phyloP scores from a whole-genome alignment of 805 yeast species.

The Schwanniomyces pseudopolymorphus region DNA sequence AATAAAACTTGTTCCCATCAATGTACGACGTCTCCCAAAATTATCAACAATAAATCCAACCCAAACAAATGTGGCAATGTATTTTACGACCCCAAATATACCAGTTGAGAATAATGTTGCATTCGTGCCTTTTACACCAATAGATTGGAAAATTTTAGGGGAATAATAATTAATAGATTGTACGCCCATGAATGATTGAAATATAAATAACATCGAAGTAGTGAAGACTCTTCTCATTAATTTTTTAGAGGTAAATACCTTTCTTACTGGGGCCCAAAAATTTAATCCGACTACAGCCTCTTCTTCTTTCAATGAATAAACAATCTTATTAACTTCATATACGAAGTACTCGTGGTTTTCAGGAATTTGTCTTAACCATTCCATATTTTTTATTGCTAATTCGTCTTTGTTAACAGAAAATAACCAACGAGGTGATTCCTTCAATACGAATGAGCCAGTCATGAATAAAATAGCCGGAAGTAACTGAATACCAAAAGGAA shows the following conservation, averaged over 20 bases:
- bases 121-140: conserved; percentile 48
- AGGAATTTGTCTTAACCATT: conserved; percentile 32
- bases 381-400: conserved; percentile 18
- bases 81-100: conserved; percentile 50
- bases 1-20: conserved; percentile 34
- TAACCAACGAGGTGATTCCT: conserved; percentile 40
- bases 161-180: conserved; percentile 54
- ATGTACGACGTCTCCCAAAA: conserved; percentile 44
- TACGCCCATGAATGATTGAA: conserved; percentile 50
- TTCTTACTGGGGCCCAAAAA: conserved; percentile 38
- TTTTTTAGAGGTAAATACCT: conserved; percentile 26
- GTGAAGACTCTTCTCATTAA: conserved; percentile 35
- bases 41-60: conserved; percentile 45
- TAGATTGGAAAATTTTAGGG: conserved; percentile 47
- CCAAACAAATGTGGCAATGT: conserved; percentile 45
- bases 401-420: conserved; percentile 38
- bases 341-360: conserved; percentile 36
- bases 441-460: conserved; percentile 34
- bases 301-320: conserved; percentile 20
- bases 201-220: conserved; percentile 36
- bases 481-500: conserved; percentile 47
- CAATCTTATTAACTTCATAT: conserved; percentile 33
- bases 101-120: conserved; percentile 54
- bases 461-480: conserved; percentile 44
- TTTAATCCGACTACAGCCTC: conserved; percentile 35